Evolutionary conservation across 768 basidiomycete species (phyloP).

Genomic region (Rubroboletus satanas): DNA sequence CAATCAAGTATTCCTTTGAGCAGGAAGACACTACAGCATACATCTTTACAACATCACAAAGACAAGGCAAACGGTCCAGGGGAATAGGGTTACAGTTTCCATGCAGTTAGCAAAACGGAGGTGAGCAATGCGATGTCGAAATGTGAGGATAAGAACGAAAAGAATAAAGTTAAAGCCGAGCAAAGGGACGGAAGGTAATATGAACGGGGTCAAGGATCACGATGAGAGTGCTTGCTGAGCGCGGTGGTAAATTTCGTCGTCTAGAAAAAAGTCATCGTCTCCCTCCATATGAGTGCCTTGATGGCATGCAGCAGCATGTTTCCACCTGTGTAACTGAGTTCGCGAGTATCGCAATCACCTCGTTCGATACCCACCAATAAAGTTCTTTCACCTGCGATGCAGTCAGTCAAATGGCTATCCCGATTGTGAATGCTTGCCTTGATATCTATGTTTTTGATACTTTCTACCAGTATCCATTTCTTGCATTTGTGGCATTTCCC

Average conservation of each 20-base stretch:
- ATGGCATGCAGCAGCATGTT: constrained; percentile 79
- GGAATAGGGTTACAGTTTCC: background rate
- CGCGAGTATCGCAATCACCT: background rate
- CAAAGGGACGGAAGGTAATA: background rate
- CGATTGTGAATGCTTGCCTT: constrained; percentile 44
- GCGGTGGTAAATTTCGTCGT: constrained; percentile 43
- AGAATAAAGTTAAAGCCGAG: constrained; percentile 8
- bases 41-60: background rate
- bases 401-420: background rate
- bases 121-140: constrained; percentile 11
- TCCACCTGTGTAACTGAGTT: constrained; percentile 53
- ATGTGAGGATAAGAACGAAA: constrained; percentile 3
- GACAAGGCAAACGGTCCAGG: background rate
- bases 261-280: constrained; percentile 54
- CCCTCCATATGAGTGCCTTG: constrained; percentile 51
- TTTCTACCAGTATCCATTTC: constrained; percentile 70
- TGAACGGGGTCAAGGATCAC: background rate
- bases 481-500: constrained; percentile 77
- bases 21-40: constrained; percentile 1
- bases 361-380: constrained; percentile 56
- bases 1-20: background rate
- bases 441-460: constrained; percentile 67
- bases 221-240: constrained; percentile 15
- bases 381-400: constrained; percentile 60
- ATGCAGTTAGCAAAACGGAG: constrained; percentile 13